Conservation (phyloP, 83 land plant species). For the Picea engelmannii region DNA sequence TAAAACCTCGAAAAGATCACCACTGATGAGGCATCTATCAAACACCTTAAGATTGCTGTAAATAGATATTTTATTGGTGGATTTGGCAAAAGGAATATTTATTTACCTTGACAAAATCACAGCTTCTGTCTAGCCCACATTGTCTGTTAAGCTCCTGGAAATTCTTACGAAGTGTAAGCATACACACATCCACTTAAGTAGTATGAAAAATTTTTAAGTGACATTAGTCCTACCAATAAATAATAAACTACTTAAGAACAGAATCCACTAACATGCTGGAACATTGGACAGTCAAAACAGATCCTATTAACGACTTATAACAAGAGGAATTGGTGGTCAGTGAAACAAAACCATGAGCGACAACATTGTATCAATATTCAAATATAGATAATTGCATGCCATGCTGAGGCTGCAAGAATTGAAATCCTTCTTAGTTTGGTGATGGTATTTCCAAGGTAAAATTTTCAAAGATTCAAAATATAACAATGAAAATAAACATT, state of each 20-base stretch:
- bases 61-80: neutral
- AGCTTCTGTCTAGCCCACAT: slow-evolving; percentile 74
- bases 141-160: slow-evolving; percentile 72
- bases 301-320: too few relatives aligned
- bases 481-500: too few relatives aligned
- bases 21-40: neutral
- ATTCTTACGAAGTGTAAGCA: neutral
- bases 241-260: neutral
- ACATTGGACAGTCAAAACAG: too few relatives aligned
- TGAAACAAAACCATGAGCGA: too few relatives aligned
- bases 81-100: neutral
- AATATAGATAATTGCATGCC: too few relatives aligned
- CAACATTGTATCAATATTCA: too few relatives aligned
- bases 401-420: too few relatives aligned
- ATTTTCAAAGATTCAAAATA: too few relatives aligned
- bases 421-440: too few relatives aligned
- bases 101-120: slow-evolving; percentile 81
- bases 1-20: neutral
- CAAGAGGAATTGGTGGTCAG: too few relatives aligned
- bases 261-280: neutral
- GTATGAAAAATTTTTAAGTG: neutral
- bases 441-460: too few relatives aligned
- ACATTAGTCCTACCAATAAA: neutral
- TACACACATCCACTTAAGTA: neutral
- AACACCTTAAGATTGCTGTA: neutral